Percentiles rank a stretch among this genome's conserved stretches.
These are phyloP conservation scores for Hyaloraphidium curvatum DNA, from an alignment of 192 early-diverging fungal genomes.

Conservation along the genomic window DNA sequence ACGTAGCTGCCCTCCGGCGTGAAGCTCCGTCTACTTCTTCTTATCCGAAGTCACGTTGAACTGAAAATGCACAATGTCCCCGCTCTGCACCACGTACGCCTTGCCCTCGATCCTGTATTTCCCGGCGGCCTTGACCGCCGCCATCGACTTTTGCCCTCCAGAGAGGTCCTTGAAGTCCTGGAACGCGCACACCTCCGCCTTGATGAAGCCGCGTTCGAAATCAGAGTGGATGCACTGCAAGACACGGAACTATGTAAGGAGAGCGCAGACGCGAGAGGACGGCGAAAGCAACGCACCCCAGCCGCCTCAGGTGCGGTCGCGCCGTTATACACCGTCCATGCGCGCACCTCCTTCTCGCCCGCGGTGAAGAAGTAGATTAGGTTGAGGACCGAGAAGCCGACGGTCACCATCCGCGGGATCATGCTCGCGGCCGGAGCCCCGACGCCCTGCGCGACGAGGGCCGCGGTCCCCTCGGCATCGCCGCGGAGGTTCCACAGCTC, in stretches of 20 bases:
- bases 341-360: conserved; percentile 72
- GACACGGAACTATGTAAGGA: neutral
- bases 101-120: conserved; percentile 79
- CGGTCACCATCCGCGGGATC: conserved; percentile 71
- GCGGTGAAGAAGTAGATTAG: conserved; percentile 89
- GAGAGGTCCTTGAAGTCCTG: conserved; percentile 66
- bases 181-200: conserved; percentile 77
- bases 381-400: conserved; percentile 67
- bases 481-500: conserved; percentile 26
- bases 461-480: conserved; percentile 32
- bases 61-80: conserved; percentile 62
- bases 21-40: conserved; percentile 29
- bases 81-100: conserved; percentile 76
- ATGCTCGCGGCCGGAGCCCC: conserved; percentile 21
- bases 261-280: neutral
- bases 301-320: conserved; percentile 78
- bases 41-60: conserved; percentile 29
- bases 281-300: conserved; percentile 30
- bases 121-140: conserved; percentile 77
- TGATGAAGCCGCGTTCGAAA: conserved; percentile 71
- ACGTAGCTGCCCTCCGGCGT: no score
- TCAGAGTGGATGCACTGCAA: conserved; percentile 24
- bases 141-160: no score
- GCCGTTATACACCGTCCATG: conserved; percentile 68
- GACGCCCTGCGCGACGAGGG: conserved; percentile 27